phyloP scores from a whole-genome alignment of 805 yeast genomes.

The Saturnispora sekii region DNA sequence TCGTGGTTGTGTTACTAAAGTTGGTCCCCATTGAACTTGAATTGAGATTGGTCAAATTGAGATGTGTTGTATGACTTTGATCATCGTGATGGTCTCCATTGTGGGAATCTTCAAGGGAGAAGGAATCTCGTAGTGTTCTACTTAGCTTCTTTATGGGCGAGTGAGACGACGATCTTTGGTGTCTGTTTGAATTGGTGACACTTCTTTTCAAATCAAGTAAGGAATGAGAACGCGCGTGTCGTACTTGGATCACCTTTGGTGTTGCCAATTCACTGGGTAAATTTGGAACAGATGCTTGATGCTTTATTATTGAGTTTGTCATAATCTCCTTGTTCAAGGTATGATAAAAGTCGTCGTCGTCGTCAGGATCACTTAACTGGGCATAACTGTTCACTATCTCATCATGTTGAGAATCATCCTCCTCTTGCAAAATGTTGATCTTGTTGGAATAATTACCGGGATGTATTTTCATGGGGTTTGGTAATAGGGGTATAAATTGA shows the following conservation, averaged over 20 bases:
- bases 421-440: not conserved
- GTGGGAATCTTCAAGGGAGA: not conserved
- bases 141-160: constrained; percentile 6
- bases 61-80: not conserved
- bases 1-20: no score
- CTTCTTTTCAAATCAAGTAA: not conserved
- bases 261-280: constrained; percentile 3
- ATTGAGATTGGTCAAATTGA: not conserved
- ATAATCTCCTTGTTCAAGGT: constrained; percentile 4
- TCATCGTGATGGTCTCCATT: not conserved
- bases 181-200: not conserved
- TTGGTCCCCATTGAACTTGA: no score
- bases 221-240: constrained; percentile 5
- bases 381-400: not conserved
- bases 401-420: not conserved
- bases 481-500: no score
- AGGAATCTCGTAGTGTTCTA: not conserved
- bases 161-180: constrained; percentile 1
- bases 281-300: constrained; percentile 6
- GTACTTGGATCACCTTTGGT: not conserved
- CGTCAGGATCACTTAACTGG: not conserved
- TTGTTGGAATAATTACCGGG: no score
- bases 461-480: no score
- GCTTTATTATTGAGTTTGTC: not conserved
- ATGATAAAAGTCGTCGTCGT: not conserved